phyloP scores from a whole-genome alignment of 208 protist species.

The Wallacemonas sp. region DNA sequence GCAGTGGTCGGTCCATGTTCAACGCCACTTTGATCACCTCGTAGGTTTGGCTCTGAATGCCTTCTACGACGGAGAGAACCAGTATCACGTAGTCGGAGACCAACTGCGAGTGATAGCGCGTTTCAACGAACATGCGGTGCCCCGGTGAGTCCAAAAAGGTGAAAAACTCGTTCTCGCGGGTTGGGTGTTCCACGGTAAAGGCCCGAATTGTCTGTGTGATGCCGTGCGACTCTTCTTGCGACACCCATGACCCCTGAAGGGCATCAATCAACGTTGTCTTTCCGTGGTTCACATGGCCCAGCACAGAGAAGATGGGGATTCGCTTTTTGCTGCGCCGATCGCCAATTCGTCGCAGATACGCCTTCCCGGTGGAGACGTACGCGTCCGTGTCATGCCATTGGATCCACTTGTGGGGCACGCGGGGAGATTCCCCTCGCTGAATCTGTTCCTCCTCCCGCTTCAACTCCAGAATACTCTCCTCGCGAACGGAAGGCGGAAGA shows the following conservation, averaged over 20 bases:
- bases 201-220: constrained; percentile 81
- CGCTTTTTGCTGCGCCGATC: constrained; percentile 28
- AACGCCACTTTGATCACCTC: constrained; percentile 87
- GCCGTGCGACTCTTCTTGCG: constrained; percentile 58
- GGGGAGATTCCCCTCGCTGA: background rate
- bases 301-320: constrained; percentile 76
- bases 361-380: constrained; percentile 69
- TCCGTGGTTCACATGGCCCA: constrained; percentile 88
- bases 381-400: constrained; percentile 85
- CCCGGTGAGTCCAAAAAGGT: constrained; percentile 93
- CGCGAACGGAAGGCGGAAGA: constrained; percentile 50
- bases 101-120: constrained; percentile 74
- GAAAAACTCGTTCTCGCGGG: constrained; percentile 29
- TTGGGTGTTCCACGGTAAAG: constrained; percentile 51
- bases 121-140: constrained; percentile 81
- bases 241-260: constrained; percentile 56
- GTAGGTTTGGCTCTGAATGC: constrained; percentile 81
- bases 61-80: constrained; percentile 82
- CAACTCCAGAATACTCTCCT: constrained; percentile 57
- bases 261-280: constrained; percentile 90
- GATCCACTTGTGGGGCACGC: constrained; percentile 44
- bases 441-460: constrained; percentile 47
- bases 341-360: constrained; percentile 54
- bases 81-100: constrained; percentile 73
- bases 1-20: constrained; percentile 80